Percentiles rank a stretch among this genome's conserved stretches.
Conservation (phyloP, 1,139 yeast species). For the Tardiomyces digboiensis region DNA sequence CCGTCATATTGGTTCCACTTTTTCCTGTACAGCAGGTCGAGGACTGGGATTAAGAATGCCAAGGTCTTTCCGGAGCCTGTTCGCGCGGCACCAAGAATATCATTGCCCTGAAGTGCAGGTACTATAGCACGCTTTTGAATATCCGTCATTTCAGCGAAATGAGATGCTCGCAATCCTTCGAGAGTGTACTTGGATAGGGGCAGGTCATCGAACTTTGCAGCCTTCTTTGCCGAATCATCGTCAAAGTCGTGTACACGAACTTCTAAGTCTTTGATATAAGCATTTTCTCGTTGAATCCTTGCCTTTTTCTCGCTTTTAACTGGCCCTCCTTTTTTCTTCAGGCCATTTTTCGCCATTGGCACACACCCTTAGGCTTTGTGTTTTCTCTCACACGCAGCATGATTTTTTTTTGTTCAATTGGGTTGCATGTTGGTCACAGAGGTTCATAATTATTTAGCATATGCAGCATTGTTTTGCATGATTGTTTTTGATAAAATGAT, state of each 20-base stretch:
- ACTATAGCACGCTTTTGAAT: slow-evolving; percentile 80
- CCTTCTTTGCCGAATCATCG: slow-evolving; percentile 16
- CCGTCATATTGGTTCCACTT: slow-evolving; percentile 89
- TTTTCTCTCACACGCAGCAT: too few species aligned
- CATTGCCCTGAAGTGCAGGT: slow-evolving; percentile 67
- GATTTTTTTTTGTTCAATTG: too few species aligned
- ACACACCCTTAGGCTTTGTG: too few species aligned
- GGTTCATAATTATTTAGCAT: too few species aligned
- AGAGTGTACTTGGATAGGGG: slow-evolving; percentile 63
- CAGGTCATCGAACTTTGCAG: slow-evolving; percentile 39
- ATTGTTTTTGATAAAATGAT: too few species aligned
- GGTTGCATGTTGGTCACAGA: too few species aligned
- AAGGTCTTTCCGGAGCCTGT: slow-evolving; percentile 97
- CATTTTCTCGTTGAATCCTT: slow-evolving; percentile 9
- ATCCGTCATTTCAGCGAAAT: slow-evolving; percentile 69
- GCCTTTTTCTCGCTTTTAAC: slow-evolving; percentile 8
- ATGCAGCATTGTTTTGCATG: too few species aligned
- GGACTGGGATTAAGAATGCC: slow-evolving; percentile 80
- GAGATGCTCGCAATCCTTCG: slow-evolving; percentile 59
- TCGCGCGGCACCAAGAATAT: slow-evolving; percentile 84
- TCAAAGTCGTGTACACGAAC: slow-evolving; percentile 4
- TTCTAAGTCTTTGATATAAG: slow-evolving; percentile 20
- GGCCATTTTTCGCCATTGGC: slow-evolving; percentile 6
- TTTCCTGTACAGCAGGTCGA: slow-evolving; percentile 62
- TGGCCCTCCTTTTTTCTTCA: slow-evolving; percentile 4